These are phyloP conservation scores for Candida patagonica DNA, from an alignment of 805 yeast species.

Conservation along the genomic window DNA sequence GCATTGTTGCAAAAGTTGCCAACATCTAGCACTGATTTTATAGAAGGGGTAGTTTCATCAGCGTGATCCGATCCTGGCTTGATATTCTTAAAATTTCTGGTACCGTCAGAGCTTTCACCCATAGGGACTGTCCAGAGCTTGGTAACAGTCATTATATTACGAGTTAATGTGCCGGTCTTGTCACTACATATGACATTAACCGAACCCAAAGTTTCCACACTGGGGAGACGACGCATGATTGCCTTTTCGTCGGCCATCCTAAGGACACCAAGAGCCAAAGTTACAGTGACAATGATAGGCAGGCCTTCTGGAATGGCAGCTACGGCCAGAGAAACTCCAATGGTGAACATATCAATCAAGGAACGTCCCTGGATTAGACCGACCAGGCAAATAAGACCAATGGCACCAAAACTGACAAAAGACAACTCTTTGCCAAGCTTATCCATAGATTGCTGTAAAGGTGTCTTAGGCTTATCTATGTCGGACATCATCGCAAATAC, in stretches of 20 bases:
- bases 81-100: neutral
- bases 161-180: conserved; percentile 84
- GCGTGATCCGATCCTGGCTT: neutral
- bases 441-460: conserved; percentile 92
- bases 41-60: conserved; percentile 11
- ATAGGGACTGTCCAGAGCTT: conserved; percentile 68
- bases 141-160: conserved; percentile 84
- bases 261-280: conserved; percentile 89
- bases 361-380: conserved; percentile 89
- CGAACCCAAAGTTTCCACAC: conserved; percentile 91
- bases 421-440: conserved; percentile 88
- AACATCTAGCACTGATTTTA: conserved; percentile 18
- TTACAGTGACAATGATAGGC: conserved; percentile 96
- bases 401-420: conserved; percentile 70
- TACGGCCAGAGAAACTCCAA: conserved; percentile 93
- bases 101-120: conserved; percentile 18
- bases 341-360: conserved; percentile 97
- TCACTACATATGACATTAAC: conserved; percentile 91
- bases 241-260: conserved; percentile 95
- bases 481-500: conserved; percentile 93
- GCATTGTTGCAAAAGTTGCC: conserved; percentile 31
- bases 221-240: conserved; percentile 86
- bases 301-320: conserved; percentile 99
- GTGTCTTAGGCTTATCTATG: conserved; percentile 96
- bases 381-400: conserved; percentile 82